These are phyloP conservation scores for Prunus armeniaca DNA, from an alignment of 306 rosid species.

Conservation along the genomic window DNA sequence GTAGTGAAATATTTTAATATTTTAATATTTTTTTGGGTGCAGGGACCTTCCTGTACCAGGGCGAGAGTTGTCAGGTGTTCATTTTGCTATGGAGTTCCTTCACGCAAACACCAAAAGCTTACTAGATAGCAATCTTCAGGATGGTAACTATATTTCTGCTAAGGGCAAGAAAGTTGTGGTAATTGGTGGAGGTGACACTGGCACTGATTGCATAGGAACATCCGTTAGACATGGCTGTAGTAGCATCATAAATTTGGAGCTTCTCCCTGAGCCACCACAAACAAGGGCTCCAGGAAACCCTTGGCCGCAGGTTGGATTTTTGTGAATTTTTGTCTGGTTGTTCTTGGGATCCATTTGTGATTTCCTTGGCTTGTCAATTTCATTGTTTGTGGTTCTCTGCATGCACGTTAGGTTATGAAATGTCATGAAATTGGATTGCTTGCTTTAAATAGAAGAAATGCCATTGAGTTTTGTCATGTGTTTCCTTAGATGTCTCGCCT, in stretches of 20 bases:
- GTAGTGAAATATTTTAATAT: neutral
- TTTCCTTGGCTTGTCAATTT: neutral
- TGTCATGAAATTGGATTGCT: neutral
- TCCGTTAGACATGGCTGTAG: slow-evolving; percentile 94
- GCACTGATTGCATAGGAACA: slow-evolving; percentile 98
- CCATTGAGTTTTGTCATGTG: no score
- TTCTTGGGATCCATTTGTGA: neutral
- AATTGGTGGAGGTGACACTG: slow-evolving; percentile 99
- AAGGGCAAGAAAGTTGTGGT: slow-evolving; percentile 92
- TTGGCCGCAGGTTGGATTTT: slow-evolving; percentile 80
- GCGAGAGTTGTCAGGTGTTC: slow-evolving; percentile 83
- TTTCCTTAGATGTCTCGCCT: neutral
- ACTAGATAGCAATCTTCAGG: slow-evolving; percentile 84
- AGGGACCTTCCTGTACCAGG: slow-evolving; percentile 99
- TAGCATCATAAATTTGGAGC: slow-evolving; percentile 52
- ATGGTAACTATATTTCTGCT: slow-evolving; percentile 88
- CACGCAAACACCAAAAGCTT: slow-evolving; percentile 95
- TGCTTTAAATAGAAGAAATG: no score
- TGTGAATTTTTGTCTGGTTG: no score
- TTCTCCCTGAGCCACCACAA: slow-evolving; percentile 81
- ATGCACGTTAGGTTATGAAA: no score
- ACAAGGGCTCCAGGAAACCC: slow-evolving; percentile 96
- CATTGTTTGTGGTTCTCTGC: neutral
- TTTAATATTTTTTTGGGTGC: neutral
- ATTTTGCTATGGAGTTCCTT: slow-evolving; percentile 98